Percentiles rank a stretch among this genome's conserved stretches.
Conservation (phyloP, 495 filamentous ascomycete species). For the Cercophora newfieldiana region DNA sequence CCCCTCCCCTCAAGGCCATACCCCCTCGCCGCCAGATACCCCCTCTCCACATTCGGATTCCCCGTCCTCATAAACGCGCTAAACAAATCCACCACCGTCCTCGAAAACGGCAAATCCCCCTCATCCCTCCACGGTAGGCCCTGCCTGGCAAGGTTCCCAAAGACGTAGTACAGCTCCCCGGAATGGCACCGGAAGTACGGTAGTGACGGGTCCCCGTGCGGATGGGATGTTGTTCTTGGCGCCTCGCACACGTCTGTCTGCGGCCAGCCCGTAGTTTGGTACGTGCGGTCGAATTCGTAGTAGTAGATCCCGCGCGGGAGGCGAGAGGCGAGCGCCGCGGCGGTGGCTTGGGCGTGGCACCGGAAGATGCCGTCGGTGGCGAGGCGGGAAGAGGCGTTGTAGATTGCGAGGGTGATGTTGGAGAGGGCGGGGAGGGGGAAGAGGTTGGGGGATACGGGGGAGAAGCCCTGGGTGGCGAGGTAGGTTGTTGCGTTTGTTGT, state of each 20-base stretch:
- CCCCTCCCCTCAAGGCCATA: conserved; percentile 23
- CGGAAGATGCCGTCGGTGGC: conserved; percentile 53
- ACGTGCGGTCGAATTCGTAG: conserved; percentile 55
- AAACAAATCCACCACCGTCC: conserved; percentile 39
- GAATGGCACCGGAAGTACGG: conserved; percentile 38
- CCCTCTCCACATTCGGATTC: conserved; percentile 40
- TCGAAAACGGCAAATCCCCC: conserved; percentile 38
- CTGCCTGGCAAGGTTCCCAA: conserved; percentile 42
- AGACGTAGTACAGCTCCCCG: conserved; percentile 40
- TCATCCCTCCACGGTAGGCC: conserved; percentile 39
- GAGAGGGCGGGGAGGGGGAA: conserved; percentile 36
- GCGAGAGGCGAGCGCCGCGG: conserved; percentile 33
- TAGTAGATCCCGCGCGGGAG: conserved; percentile 38
- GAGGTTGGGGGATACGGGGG: conserved; percentile 35
- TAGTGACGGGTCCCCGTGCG: conserved; percentile 46
- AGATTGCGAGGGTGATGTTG: conserved; percentile 48
- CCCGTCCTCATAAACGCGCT: conserved; percentile 36
- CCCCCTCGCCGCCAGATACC: conserved; percentile 34
- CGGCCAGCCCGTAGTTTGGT: conserved; percentile 52
- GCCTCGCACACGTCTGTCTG: conserved; percentile 47
- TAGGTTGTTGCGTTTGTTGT: conserved; percentile 38
- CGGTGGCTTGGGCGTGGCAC: conserved; percentile 52
- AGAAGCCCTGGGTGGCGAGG: conserved; percentile 41
- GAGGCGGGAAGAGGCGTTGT: conserved; percentile 44
- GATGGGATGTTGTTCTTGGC: conserved; percentile 35